Evolutionary conservation across 129 eudicot genomes (phyloP).

Genomic region (Helichrysum umbraculigerum): DNA sequence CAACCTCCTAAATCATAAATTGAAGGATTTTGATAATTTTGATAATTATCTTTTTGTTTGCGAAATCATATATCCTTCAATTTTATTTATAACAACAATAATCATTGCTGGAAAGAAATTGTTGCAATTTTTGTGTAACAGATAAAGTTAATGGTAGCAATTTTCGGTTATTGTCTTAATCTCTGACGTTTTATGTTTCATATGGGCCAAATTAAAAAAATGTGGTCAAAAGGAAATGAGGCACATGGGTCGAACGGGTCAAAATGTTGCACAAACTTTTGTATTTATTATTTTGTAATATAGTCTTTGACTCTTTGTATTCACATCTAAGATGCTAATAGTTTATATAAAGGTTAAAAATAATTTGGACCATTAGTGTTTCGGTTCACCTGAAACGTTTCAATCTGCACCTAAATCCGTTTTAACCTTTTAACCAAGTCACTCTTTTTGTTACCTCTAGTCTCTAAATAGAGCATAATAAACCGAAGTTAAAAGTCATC

Average conservation of each 20-base stretch:
- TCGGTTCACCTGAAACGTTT: neutral
- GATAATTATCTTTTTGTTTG: too few relatives aligned
- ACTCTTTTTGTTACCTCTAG: neutral
- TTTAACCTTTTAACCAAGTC: neutral
- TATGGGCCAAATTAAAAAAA: neutral
- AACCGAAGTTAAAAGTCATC: neutral
- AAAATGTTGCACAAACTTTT: too few relatives aligned
- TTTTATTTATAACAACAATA: too few relatives aligned
- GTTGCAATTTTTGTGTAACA: neutral
- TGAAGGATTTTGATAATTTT: neutral
- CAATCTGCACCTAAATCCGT: neutral
- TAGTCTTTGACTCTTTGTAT: neutral
- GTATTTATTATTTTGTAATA: too few relatives aligned
- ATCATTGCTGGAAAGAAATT: neutral
- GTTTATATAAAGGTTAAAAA: too few relatives aligned
- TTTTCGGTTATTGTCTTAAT: neutral
- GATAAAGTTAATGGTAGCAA: neutral
- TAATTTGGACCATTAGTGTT: neutral
- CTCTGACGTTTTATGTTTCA: neutral
- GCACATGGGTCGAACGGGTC: neutral
- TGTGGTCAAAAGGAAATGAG: neutral
- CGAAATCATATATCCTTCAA: too few relatives aligned
- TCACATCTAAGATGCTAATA: neutral
- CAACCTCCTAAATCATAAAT: neutral
- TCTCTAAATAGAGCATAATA: neutral